A percentile compares a stretch with the other conserved stretches of the same genome.
phyloP scores from a whole-genome alignment of 805 yeast species.

The Helenozyma baotianmanensis region DNA sequence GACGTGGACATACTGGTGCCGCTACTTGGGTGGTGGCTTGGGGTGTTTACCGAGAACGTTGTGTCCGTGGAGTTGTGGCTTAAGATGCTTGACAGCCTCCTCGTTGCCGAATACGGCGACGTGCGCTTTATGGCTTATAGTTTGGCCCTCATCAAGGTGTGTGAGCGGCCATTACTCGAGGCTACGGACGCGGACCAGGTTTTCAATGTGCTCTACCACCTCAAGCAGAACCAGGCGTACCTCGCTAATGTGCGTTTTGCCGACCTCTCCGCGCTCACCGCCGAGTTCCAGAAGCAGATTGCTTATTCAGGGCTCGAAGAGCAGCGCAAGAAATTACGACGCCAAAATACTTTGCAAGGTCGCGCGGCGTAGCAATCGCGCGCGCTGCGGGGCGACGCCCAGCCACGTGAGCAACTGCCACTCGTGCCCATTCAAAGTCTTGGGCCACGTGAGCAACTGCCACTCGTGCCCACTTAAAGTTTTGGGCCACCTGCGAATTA shows the following conservation, averaged over 20 bases:
- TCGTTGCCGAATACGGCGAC: slow-evolving; percentile 28
- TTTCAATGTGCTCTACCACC: slow-evolving; percentile 20
- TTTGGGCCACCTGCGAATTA: too few species aligned
- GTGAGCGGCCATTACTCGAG: slow-evolving; percentile 26
- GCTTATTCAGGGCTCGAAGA: neutral
- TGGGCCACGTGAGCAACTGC: too few species aligned
- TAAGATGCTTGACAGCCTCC: slow-evolving; percentile 47
- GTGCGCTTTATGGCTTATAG: slow-evolving; percentile 30
- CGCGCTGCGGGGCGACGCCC: too few species aligned
- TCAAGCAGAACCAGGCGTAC: slow-evolving; percentile 12
- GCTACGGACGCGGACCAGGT: slow-evolving; percentile 25
- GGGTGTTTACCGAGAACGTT: slow-evolving; percentile 47
- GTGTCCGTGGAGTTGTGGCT: slow-evolving; percentile 49
- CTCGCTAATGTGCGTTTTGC: slow-evolving; percentile 17
- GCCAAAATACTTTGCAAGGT: too few species aligned
- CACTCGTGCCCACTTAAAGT: too few species aligned
- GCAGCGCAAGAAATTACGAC: too few species aligned
- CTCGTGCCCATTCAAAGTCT: too few species aligned
- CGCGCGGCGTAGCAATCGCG: too few species aligned
- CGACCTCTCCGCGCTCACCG: slow-evolving; percentile 16
- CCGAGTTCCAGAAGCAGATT: slow-evolving; percentile 9
- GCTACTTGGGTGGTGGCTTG: slow-evolving; percentile 54
- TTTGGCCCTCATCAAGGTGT: slow-evolving; percentile 33
- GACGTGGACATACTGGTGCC: slow-evolving; percentile 46
- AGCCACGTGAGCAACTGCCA: too few species aligned